Conservation (phyloP, 345 rosid genomes). For the Populus simonii region DNA sequence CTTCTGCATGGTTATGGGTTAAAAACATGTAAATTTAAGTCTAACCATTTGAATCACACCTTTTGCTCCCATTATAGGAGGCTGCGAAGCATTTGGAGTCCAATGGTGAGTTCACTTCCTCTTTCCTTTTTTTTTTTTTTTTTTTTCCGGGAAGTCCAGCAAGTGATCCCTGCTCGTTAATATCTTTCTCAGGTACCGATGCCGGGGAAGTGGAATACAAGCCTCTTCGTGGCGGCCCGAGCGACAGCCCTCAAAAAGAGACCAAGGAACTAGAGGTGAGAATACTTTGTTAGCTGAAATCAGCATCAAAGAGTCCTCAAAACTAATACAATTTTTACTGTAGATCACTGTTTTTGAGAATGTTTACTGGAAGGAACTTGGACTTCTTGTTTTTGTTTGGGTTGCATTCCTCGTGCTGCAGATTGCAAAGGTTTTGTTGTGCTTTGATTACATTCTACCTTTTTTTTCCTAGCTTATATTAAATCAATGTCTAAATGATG, state of each 20-base stretch:
- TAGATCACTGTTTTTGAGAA: conserved; percentile 63
- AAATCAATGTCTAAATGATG: conserved; percentile 15
- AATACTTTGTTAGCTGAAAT: conserved; percentile 2
- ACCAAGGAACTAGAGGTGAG: conserved; percentile 33
- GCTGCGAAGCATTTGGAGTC: conserved; percentile 47
- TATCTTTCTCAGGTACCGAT: conserved; percentile 28
- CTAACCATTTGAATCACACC: not conserved
- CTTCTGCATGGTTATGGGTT: not conserved
- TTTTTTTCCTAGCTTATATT: not conserved
- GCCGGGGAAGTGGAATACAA: conserved; percentile 47
- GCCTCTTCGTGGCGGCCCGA: conserved; percentile 64
- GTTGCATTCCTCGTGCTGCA: conserved; percentile 61
- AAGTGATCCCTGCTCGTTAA: not conserved
- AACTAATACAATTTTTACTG: conserved; percentile 8
- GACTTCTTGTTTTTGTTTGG: conserved; percentile 80
- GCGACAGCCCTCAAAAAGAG: conserved; percentile 20
- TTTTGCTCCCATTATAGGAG: conserved; percentile 41
- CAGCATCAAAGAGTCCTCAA: not conserved
- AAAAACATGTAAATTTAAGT: not conserved
- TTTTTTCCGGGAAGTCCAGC: not conserved
- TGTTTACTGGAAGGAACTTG: conserved; percentile 77
- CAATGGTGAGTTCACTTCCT: conserved; percentile 36
- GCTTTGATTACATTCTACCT: not conserved
- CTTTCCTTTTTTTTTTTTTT: not conserved
- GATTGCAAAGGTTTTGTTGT: conserved; percentile 53